Evolutionary conservation across 1,139 yeast species (phyloP), one percentile per base, ranked within the genome.

Genomic region (Entelexis paramagnoliae): DNA sequence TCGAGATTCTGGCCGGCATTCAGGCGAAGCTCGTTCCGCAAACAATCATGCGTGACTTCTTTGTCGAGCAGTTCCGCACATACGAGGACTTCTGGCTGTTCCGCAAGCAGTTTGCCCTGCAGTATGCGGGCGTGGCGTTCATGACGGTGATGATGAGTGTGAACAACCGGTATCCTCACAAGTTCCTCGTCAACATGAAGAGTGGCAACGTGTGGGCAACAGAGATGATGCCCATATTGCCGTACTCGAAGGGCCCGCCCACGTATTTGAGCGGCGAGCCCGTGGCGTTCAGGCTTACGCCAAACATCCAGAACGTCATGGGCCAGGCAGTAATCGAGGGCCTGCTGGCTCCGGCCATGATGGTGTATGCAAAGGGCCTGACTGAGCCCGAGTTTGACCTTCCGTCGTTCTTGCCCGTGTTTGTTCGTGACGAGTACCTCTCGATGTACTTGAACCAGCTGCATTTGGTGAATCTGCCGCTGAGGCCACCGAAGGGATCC

Each of bases 41-140:
- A 16, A 83, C 88, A 2, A 83, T 91, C 26, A 72, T 91, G 73
- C 81, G 82, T 64, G 83, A 86, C 60, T 76, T 76, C 60, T 79
- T 78, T 58, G 68, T 82, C 53, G 75, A 75, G 3, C 71, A 82
- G 48, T 93, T 81, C 68, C 76, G 83, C 11, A 76, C 80, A 53
- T 93, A 84, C 66, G 96, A 86, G 66, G 96, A 91, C 64, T 91
- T 89, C 72, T 93, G 98, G 98, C 70, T 89, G 51, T 93, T 93
- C 81, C 78, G 97, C 58, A 89, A 89, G 63, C 96, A 88, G 64
- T 93, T 93, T 63, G 80, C 96, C 11, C 83, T 95, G 19, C 96
- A 89, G 68, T 93, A 91, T 68, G 96, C 97, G n/a, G 82, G 95
- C 1, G 84, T 91, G 61, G 80, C 89, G 38, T 91, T 91, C 68